These are phyloP conservation scores for Dactylellina leptospora DNA, from an alignment of 2,329 filamentous ascomycete genomes.

Conservation along the genomic window DNA sequence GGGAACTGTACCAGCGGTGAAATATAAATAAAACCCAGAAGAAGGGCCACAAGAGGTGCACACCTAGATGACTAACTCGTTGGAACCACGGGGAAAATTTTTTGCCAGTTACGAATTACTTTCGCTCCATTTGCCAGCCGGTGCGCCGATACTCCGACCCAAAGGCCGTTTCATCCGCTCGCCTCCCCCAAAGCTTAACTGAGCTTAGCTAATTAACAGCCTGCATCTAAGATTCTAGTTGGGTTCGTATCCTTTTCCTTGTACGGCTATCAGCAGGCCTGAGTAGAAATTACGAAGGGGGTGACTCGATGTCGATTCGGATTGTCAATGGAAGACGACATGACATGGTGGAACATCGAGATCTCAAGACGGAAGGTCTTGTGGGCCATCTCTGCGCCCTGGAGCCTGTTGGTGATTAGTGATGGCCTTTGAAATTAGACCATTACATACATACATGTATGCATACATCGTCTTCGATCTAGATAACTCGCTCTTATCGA, in stretches of 20 bases:
- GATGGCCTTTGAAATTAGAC: too few species aligned
- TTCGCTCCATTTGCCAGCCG: slow-evolving; percentile 5
- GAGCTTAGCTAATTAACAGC: slow-evolving; percentile 8
- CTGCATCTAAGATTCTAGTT: background rate
- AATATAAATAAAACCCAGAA: too few species aligned
- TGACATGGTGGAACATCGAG: background rate
- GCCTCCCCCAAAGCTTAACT: slow-evolving; percentile 42
- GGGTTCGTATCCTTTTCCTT: slow-evolving; percentile 32
- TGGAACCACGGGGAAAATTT: too few species aligned
- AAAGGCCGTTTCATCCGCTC: slow-evolving; percentile 6
- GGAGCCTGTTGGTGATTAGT: too few species aligned
- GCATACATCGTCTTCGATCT: too few species aligned
- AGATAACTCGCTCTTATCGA: too few species aligned
- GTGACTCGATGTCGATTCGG: background rate
- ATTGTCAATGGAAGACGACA: background rate
- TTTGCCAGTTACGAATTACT: too few species aligned
- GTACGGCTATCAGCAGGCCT: slow-evolving; percentile 40
- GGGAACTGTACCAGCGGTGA: too few species aligned
- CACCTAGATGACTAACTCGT: slow-evolving; percentile 9
- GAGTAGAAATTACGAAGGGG: background rate
- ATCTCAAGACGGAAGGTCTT: slow-evolving; percentile 4
- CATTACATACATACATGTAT: too few species aligned
- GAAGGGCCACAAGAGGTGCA: too few species aligned
- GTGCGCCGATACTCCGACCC: slow-evolving; percentile 38
- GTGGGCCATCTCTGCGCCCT: too few species aligned